Conservation (phyloP, 352 stramenopile species). For the Globisporangium takayamanum region DNA sequence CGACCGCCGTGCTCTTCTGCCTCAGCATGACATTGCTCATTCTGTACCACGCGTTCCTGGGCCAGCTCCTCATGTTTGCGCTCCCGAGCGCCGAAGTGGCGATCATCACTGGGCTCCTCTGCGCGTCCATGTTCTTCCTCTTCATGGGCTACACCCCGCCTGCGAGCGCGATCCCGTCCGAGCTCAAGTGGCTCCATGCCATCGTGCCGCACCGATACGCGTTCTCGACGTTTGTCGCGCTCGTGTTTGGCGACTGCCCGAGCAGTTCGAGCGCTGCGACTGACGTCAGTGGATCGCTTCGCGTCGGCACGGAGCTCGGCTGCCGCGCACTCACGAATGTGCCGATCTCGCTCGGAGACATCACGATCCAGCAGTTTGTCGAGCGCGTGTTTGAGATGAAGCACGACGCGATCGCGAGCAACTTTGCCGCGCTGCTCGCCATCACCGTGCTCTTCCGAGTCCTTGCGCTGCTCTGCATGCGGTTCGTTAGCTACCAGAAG, state of each 20-base stretch:
- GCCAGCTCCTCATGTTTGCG: slow-evolving; percentile 55
- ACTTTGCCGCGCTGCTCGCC: neutral
- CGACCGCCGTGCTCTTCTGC: slow-evolving; percentile 45
- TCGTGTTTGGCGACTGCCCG: slow-evolving; percentile 8
- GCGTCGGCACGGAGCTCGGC: neutral
- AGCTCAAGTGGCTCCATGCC: slow-evolving; percentile 10
- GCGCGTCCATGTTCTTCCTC: slow-evolving; percentile 31
- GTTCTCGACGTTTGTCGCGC: neutral
- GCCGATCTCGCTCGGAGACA: neutral
- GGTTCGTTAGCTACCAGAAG: slow-evolving; percentile 6
- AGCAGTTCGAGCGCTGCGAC: neutral
- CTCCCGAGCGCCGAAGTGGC: slow-evolving; percentile 29
- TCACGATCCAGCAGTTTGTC: slow-evolving; percentile 15
- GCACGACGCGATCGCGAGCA: neutral
- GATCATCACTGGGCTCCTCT: slow-evolving; percentile 16
- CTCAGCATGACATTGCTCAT: slow-evolving; percentile 51
- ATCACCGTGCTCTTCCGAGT: neutral
- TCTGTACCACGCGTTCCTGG: slow-evolving; percentile 42
- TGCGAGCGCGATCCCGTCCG: slow-evolving; percentile 13
- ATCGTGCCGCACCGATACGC: neutral
- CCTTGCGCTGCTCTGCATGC: neutral
- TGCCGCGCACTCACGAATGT: slow-evolving; percentile 1
- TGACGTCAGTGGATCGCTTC: too few relatives aligned
- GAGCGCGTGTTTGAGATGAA: slow-evolving; percentile 14
- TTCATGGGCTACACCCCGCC: slow-evolving; percentile 42